Percentiles rank a stretch among this genome's conserved stretches.
These are phyloP conservation scores for Phlebopus sp. DNA, from an alignment of 1,284 basidiomycete species.

Conservation along the genomic window DNA sequence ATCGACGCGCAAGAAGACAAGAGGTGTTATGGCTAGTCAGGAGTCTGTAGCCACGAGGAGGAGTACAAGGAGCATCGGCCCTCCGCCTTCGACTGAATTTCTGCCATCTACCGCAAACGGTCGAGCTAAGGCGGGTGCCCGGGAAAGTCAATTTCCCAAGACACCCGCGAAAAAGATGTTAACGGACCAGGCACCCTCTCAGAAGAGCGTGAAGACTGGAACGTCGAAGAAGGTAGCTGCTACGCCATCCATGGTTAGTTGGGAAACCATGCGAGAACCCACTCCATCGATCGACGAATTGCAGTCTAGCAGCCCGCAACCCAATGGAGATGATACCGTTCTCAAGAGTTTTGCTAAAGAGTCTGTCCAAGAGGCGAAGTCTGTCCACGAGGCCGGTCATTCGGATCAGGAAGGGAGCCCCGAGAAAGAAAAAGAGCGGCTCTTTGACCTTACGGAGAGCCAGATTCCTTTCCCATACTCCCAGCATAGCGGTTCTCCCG, in stretches of 20 bases:
- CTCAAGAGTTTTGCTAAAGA: conserved; percentile 1
- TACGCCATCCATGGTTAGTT: conserved; percentile 16
- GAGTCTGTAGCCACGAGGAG: conserved; percentile 12
- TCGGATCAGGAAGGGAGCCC: conserved; percentile 3
- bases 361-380: conserved; percentile 2
- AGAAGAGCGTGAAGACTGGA: background rate
- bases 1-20: conserved; percentile 3
- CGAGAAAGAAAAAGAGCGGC: conserved; percentile 25
- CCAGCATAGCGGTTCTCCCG: conserved; percentile 31
- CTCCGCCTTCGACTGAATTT: conserved; percentile 11
- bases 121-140: conserved; percentile 1
- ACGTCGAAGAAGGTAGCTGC: background rate
- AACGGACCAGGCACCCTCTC: background rate
- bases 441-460: conserved; percentile 44
- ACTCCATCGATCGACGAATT: conserved; percentile 38
- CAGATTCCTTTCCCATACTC: conserved; percentile 48
- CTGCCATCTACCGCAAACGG: conserved; percentile 2
- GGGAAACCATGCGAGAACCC: conserved; percentile 26
- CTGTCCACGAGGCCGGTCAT: conserved; percentile 1
- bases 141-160: conserved; percentile 8
- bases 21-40: conserved; percentile 8
- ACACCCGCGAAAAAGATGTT: conserved; percentile 13
- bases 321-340: background rate
- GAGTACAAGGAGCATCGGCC: conserved; percentile 10
- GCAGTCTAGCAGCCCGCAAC: conserved; percentile 34